Base-by-base conservation (phyloP, 75 land plant species). In the Gnetum montanum region DNA sequence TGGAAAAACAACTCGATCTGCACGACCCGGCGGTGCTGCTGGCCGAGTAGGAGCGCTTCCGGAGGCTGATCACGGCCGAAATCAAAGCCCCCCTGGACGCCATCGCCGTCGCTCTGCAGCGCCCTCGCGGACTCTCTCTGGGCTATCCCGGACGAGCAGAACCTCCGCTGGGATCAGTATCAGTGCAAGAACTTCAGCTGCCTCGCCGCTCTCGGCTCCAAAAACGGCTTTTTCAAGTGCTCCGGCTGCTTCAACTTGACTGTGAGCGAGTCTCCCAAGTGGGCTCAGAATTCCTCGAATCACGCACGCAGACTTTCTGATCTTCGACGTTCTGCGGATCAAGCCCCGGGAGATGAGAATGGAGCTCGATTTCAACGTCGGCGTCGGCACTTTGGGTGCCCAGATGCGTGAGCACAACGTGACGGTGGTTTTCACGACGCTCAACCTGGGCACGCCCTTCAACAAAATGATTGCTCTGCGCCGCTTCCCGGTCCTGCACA, bases 371-470 rank as follows among this genome's bases (percentile, higher is more conserved):
- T 77, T 70, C 40, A 76, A 87, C 19, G 60, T 83, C 22, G 81
- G 87, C 0, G 79, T 81, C 0, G 96, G 96, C 6, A 86, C 66
- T 27, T 90, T 90, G 60, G 96, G 91, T 22, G 96, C 96, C 15
- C 68, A 87, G 54, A 90, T 90, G 96, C 72, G 78, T 47, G 91
- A 86, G 61, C 60, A 65, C 6, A 80, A 86, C 50, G 90, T 90
- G 27, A 86, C 84, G n/a, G 67, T 90, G 12, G 57, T 77, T 25
- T 71, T 91, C 6, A 73, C 87, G 4, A 77, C 92, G 25, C 31
- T 90, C 19, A 90, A 90, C 33, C 68, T 87, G 1, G 96, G 96
- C 0, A 91, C 92, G 11, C 96, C 96, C 33, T 90, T 90, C 70
- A 80, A 43, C 52, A 93, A 91, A 73, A 77, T 58, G 61, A 94